Evolutionary conservation across 2,329 filamentous ascomycete genomes (phyloP), one percentile per base, ranked within the genome.

Genomic region (Colletotrichum endophyticum): DNA sequence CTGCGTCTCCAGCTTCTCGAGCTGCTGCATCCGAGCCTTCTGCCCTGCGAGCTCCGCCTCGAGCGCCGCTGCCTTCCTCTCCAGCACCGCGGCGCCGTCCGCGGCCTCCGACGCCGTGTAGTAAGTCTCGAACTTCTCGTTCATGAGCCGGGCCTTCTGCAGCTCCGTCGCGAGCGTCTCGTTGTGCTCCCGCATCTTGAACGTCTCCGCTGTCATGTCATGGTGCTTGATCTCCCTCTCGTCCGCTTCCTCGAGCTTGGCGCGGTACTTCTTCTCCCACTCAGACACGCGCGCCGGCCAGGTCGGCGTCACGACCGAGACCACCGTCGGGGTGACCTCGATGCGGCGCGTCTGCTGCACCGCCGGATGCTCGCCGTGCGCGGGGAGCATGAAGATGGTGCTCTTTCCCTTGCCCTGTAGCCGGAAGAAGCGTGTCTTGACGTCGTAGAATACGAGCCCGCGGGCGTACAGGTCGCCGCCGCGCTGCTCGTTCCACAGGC

Each of bases 351-450:
- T 91, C 34, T 86, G 82, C 73, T 82, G 80, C 8, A 86, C 85
- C 25, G 82, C 85, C 0, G 90, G 88, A 71, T 91, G 89, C 27
- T 85, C 81, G 15, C 85, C 83, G 73, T 87, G 86, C 5, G 87
- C 90, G 1, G 90, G 90, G 32, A 91, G 83, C 9, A 92, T 82
- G 79, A 91, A 92, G 74, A 92, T 83, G 64, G 90, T 88, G 4
- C 86, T 84, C 44, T 83, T 81, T 0, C 87, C 86, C 16, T 84
- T 84, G 22, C 85, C 85, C 28, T 87, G 86, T 28, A 91, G 79
- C 22, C 91, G 88, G 80, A 89, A 90, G 81, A 88, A 92, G 5
- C 91, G 84, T 28, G 90, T 90, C 36, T 78, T 80, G 13, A 92
- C 76, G 79, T 91, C 88, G 22, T 91, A 81, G 25, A 84, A 81